Base-by-base conservation (phyloP, 345 rosid genomes). In the Erysimum cheiranthoides region DNA sequence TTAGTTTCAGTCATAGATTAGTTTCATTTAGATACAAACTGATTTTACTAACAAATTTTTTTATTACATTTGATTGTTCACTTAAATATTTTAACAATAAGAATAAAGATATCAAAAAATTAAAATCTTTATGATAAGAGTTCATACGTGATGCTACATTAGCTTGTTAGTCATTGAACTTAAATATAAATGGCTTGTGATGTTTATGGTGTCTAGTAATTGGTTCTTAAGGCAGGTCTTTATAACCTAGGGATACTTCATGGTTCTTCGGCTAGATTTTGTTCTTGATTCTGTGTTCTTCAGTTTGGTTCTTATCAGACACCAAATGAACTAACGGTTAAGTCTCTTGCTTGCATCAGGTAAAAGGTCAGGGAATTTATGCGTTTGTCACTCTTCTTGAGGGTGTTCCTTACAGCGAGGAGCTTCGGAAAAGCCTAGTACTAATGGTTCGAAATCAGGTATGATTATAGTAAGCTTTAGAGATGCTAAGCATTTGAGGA, bases 301-400 rank as follows among this genome's bases (percentile, higher is more conserved):
- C 13, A 54, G 38, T 35, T 45, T 35, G 68, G 53, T 36, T 66
- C 66, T 30, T 11, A 30, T 27, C 4, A 21, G 13, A 25, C 5
- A 36, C 27, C 25, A 51, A 46, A 21, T 0, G 2, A 36, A 38
- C 32, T 53, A 39, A 62, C 0, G 4, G 30, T 46, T 14, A 79
- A 42, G 58, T 35, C 61, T 50, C 30, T 13, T 34, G 70, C 66
- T 54, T 79, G 50, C 57, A 21, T 35, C 71, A 94, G 98, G 93
- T 95, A 28, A 92, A 92, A 80, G 97, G 99, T 47, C 97, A 95
- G 60, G 99, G 97, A 35, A 92, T 95, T 73, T 92, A 95, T 80
- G 99, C 99, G 14, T 95, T 95, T 81, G 96, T 92, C 35, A 92
- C 97, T 61, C 96, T 92, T 21, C 88, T 88, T 30, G 97, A 95